phyloP scores from a whole-genome alignment of 2,329 filamentous ascomycete species.

The Epichloe gansuensis region DNA sequence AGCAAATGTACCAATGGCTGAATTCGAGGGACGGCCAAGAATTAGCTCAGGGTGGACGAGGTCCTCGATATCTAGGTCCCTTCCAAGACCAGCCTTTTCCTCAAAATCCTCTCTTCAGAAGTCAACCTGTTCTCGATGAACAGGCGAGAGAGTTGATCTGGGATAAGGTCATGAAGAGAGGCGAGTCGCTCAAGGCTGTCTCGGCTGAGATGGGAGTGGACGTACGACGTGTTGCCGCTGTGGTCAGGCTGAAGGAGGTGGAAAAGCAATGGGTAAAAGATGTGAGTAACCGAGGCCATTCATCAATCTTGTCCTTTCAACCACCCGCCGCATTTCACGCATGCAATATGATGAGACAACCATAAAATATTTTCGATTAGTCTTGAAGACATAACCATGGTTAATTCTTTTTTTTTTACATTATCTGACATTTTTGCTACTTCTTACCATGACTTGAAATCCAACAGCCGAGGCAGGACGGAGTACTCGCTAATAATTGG shows the following conservation, averaged over 20 bases:
- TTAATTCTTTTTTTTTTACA: slow-evolving; percentile 35
- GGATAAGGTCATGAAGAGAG: slow-evolving; percentile 48
- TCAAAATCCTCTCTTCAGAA: slow-evolving; percentile 56
- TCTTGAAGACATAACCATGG: slow-evolving; percentile 95
- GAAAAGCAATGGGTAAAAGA: slow-evolving; percentile 65
- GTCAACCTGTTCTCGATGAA: slow-evolving; percentile 62
- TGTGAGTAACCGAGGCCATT: slow-evolving; percentile 41
- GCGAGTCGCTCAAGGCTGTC: slow-evolving; percentile 59
- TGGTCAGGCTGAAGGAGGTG: slow-evolving; percentile 73
- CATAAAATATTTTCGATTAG: slow-evolving; percentile 80
- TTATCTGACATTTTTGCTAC: slow-evolving; percentile 22
- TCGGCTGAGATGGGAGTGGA: slow-evolving; percentile 68
- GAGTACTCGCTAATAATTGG: not conserved
- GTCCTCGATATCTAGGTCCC: slow-evolving; percentile 26
- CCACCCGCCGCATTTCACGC: not conserved
- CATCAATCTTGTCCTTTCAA: slow-evolving; percentile 8
- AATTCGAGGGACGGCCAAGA: slow-evolving; percentile 14
- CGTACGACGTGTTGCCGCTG: slow-evolving; percentile 71
- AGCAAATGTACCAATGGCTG: slow-evolving; percentile 27
- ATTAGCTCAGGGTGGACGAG: slow-evolving; percentile 13
- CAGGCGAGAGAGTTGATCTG: slow-evolving; percentile 62
- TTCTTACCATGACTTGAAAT: slow-evolving; percentile 6
- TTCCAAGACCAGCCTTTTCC: slow-evolving; percentile 52
- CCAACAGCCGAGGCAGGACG: not conserved
- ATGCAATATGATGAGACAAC: slow-evolving; percentile 43